These are phyloP conservation scores for Rhododendron ovatum DNA, from an alignment of 148 eudicot species.

Conservation along the genomic window DNA sequence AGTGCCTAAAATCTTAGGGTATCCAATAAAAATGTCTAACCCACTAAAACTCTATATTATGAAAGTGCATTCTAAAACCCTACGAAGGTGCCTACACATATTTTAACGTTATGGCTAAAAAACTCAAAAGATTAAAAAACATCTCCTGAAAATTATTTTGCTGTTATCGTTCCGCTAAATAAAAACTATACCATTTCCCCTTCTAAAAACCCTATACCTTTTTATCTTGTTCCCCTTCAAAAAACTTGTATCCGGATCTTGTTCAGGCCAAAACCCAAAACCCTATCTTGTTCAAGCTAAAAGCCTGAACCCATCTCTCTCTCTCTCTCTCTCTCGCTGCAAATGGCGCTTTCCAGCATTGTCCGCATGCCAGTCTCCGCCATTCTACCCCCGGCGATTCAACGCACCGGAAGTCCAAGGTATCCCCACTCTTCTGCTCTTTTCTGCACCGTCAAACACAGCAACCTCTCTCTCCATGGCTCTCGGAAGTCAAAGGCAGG, in stretches of 20 bases:
- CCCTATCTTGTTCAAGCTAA: not conserved
- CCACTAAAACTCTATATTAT: no score
- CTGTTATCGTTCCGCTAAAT: no score
- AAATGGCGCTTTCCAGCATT: constrained; percentile 52
- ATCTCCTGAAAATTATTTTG: no score
- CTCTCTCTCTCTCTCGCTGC: not conserved
- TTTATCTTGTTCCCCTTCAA: no score
- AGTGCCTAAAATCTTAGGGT: no score
- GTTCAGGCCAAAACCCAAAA: not conserved
- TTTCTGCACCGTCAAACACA: constrained; percentile 23
- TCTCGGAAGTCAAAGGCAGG: constrained; percentile 23
- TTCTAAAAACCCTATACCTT: no score
- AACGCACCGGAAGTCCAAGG: constrained; percentile 34
- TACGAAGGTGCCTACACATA: no score
- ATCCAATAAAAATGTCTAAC: no score
- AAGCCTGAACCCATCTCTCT: not conserved
- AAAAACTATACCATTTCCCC: no score
- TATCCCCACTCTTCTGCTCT: constrained; percentile 26
- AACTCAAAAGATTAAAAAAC: no score
- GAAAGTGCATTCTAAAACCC: no score
- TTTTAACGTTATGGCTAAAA: no score
- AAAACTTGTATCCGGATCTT: not conserved
- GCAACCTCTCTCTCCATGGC: constrained; percentile 11
- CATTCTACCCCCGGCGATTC: constrained; percentile 42
- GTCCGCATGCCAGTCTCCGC: constrained; percentile 41